Evolutionary conservation across 176 grass and related monocot genomes (phyloP), one percentile per base, ranked within the genome.

Genomic region (Eragrostis curvula): DNA sequence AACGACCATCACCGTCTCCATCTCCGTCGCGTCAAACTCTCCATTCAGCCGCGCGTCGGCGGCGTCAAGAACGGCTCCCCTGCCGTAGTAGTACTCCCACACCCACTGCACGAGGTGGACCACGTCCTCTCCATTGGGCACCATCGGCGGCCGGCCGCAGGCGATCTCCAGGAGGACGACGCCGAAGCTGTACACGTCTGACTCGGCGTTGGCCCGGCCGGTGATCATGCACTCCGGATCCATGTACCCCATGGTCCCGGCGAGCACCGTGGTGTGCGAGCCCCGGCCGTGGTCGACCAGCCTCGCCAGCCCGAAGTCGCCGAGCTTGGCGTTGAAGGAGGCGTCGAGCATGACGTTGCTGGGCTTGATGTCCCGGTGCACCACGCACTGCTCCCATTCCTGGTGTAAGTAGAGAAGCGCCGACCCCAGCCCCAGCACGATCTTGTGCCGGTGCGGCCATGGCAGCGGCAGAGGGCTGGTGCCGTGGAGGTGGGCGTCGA

Each of bases 401-500:
- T 79, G 21, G 23, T 85, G 81, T 20, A 85, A 81, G 76, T 89
- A 89, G 0, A 85, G 65, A 0, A 85, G 27, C 0, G 71, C 82
- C 0, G 46, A 81, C 0, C 77, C 71, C 0, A 85, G 7, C 0
- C 77, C 87, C 0, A 89, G 56, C 32, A 77, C 71, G 0, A 89
- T 76, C 46, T 77, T 39, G 21, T 85, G 71, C 70, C 87, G 55
- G 1, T 10, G 12, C n/a, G 46, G 61, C 94, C 94, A 97, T 16
- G 65, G 51, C 84, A 48, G 32, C 32, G 32, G 36, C 2, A n/a
- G n/a, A n/a, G n/a, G n/a, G n/a, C n/a, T n/a, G n/a, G n/a, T n/a
- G n/a, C n/a, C n/a, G 66, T 93, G 71, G 41, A 93, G 85, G 25
- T 93, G 78, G 0, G 12, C 46, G 65, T 90, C 91, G 21, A 93